Evolutionary conservation across 306 rosid genomes (phyloP).

Genomic region (Quercus cerris): DNA sequence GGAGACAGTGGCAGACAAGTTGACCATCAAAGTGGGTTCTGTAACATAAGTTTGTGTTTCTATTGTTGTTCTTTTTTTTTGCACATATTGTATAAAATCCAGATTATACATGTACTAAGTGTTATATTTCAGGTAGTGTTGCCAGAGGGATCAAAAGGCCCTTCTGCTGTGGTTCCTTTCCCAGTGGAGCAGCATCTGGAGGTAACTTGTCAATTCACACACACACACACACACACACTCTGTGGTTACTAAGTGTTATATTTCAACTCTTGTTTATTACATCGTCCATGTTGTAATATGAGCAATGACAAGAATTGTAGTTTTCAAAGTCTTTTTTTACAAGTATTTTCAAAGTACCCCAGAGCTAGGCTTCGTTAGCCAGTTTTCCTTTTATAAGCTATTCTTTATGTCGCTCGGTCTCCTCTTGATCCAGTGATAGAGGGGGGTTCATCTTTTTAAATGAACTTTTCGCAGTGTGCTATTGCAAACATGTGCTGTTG

Average conservation of each 20-base stretch:
- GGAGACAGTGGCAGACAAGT: slow-evolving; percentile 78
- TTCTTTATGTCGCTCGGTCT: no score
- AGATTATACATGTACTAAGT: slow-evolving; percentile 20
- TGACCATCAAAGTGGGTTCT: slow-evolving; percentile 69
- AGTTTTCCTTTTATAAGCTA: no score
- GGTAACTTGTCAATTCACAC: slow-evolving; percentile 40
- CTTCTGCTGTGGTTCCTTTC: slow-evolving; percentile 70
- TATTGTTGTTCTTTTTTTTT: slow-evolving; percentile 9
- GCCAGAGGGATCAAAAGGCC: slow-evolving; percentile 91
- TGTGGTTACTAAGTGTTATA: neutral
- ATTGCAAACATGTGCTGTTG: neutral
- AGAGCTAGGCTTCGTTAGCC: no score
- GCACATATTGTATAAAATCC: slow-evolving; percentile 5
- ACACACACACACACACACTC: neutral
- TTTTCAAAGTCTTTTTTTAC: neutral
- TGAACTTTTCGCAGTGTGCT: neutral
- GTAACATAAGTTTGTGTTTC: slow-evolving; percentile 19
- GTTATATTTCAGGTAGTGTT: slow-evolving; percentile 68
- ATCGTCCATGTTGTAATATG: neutral
- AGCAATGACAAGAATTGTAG: neutral
- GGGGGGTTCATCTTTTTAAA: neutral
- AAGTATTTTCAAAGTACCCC: no score
- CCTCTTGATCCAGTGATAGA: no score
- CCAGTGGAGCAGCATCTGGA: slow-evolving; percentile 72
- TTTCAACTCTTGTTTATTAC: neutral